Conservation (phyloP, 257 asterid species). For the Plantago elongata region DNA sequence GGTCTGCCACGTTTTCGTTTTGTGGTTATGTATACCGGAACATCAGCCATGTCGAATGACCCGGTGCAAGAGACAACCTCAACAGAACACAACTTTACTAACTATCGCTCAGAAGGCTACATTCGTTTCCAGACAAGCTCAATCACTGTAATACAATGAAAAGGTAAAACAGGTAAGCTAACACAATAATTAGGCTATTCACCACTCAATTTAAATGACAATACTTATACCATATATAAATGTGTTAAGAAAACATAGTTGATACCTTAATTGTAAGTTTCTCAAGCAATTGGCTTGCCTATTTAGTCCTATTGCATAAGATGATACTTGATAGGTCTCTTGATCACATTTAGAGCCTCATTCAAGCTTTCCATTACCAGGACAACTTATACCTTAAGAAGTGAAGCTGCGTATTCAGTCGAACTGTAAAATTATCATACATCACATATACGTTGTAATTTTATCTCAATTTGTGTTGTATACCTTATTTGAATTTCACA, state of each 20-base stretch:
- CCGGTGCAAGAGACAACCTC: constrained; percentile 16
- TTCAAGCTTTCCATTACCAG: constrained; percentile 16
- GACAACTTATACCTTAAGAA: not conserved
- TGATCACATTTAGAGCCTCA: constrained; percentile 9
- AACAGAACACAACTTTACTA: not conserved
- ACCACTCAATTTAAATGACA: not conserved
- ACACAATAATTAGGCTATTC: too few species aligned
- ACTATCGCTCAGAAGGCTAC: not conserved
- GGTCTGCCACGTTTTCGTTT: constrained; percentile 85
- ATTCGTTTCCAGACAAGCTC: not conserved
- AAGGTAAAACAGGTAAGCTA: not conserved
- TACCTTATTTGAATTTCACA: too few species aligned
- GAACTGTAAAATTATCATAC: constrained; percentile 2
- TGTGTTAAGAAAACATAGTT: too few species aligned
- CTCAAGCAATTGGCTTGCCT: not conserved
- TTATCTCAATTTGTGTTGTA: too few species aligned
- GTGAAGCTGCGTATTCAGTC: constrained; percentile 1
- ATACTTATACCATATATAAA: too few species aligned
- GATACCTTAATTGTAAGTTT: constrained; percentile 19
- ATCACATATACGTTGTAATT: not conserved
- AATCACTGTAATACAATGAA: not conserved
- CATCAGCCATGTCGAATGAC: constrained; percentile 34
- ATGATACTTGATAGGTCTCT: not conserved
- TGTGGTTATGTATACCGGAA: constrained; percentile 38
- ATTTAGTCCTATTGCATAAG: constrained; percentile 8